These are phyloP conservation scores for Carex scoparia DNA, from an alignment of 176 grass and related monocot species.

Conservation along the genomic window DNA sequence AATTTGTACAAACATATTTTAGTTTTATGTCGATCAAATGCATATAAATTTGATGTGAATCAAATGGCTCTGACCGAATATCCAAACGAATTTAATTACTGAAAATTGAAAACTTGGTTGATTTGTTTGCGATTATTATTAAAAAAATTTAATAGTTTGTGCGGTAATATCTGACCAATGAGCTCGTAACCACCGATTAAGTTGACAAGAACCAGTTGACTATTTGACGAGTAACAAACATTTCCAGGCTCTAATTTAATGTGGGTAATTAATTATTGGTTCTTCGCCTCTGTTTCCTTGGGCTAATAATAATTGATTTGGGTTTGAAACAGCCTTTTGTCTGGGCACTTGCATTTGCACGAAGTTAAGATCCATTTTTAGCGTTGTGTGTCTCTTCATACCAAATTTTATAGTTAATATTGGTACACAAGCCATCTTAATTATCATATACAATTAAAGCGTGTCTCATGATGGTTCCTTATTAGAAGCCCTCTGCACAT, in stretches of 20 bases:
- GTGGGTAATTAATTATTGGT: not conserved
- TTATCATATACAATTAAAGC: not conserved
- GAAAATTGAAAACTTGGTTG: no score
- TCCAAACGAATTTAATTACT: no score
- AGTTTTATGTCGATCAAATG: no score
- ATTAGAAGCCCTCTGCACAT: not conserved
- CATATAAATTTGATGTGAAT: no score
- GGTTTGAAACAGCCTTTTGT: slow-evolving; percentile 11
- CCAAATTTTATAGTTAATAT: slow-evolving; percentile 1
- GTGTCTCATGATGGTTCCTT: slow-evolving; percentile 1
- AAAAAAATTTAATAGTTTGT: no score
- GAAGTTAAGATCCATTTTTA: not conserved
- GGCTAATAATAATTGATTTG: not conserved
- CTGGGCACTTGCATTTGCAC: not conserved
- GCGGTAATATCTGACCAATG: no score
- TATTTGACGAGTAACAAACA: not conserved
- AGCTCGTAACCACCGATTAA: no score
- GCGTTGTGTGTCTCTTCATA: slow-evolving; percentile 6
- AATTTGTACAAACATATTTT: no score
- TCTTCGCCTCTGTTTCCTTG: not conserved
- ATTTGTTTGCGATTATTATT: no score
- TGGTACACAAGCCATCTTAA: no score
- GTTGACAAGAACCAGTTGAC: no score
- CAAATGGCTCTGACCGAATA: no score
- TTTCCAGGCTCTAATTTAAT: slow-evolving; percentile 4